A percentile compares a stretch with the other conserved stretches of the same genome.
These are phyloP conservation scores for Sporisorium graminicola DNA, from an alignment of 1,284 basidiomycete species.

Conservation along the genomic window DNA sequence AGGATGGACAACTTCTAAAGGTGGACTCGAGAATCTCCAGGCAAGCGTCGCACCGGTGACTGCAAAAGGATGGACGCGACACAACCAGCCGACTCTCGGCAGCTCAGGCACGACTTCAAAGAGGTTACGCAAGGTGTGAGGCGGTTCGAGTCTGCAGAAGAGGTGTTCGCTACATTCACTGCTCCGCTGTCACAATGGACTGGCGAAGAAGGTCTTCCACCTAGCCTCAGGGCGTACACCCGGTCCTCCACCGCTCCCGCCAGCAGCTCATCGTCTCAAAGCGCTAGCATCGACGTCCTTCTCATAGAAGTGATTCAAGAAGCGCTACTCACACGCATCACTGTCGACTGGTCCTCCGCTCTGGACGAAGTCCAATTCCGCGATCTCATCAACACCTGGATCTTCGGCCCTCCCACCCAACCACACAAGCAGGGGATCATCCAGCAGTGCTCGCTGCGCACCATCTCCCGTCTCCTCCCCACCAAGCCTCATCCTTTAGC, in stretches of 20 bases:
- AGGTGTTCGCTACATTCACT: slow-evolving; percentile 3
- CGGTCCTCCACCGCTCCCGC: not conserved
- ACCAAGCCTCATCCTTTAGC: slow-evolving; percentile 9
- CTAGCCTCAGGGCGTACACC: too few relatives aligned
- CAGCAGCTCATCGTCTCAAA: not conserved
- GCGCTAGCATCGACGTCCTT: not conserved
- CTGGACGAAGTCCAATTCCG: not conserved
- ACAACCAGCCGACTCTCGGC: not conserved
- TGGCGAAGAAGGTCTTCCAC: slow-evolving; percentile 1
- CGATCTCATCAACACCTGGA: slow-evolving; percentile 12
- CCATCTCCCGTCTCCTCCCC: slow-evolving; percentile 15
- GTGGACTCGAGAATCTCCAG: not conserved
- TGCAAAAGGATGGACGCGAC: not conserved
- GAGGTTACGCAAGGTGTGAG: not conserved
- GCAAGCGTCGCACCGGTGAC: too few relatives aligned
- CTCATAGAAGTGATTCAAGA: slow-evolving; percentile 25
- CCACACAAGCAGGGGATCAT: slow-evolving; percentile 1
- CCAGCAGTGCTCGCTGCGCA: slow-evolving; percentile 26
- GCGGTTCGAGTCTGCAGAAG: slow-evolving; percentile 7
- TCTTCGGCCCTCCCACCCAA: slow-evolving; percentile 13
- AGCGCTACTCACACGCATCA: slow-evolving; percentile 20
- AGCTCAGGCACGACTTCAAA: slow-evolving; percentile 17
- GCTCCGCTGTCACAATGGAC: slow-evolving; percentile 4
- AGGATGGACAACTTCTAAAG: not conserved
- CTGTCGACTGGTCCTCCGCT: slow-evolving; percentile 16